Evolutionary conservation across 345 rosid genomes (phyloP).

Genomic region (Linum tenue): DNA sequence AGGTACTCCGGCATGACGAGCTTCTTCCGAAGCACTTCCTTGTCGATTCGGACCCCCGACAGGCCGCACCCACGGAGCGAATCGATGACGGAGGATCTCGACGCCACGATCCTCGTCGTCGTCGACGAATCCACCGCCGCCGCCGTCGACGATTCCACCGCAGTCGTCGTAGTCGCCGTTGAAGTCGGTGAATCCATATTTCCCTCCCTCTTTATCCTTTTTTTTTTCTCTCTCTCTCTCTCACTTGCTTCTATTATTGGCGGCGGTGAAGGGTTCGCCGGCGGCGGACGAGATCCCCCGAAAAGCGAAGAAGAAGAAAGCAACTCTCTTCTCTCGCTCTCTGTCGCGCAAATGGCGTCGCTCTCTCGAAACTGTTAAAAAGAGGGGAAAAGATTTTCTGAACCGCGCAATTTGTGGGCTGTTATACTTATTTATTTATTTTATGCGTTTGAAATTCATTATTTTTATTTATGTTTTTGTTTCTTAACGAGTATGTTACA

Average conservation of each 20-base stretch:
- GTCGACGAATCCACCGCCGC: not conserved
- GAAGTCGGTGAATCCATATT: slow-evolving; percentile 48
- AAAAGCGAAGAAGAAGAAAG: too few relatives aligned
- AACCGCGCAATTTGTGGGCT: too few relatives aligned
- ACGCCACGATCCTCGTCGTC: slow-evolving; percentile 39
- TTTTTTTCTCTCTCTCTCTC: not conserved
- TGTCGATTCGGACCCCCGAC: slow-evolving; percentile 58
- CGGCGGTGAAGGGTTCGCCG: slow-evolving; percentile 28
- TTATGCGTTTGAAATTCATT: too few relatives aligned
- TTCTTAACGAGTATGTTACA: too few relatives aligned
- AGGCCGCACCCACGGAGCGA: slow-evolving; percentile 54
- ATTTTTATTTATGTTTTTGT: too few relatives aligned
- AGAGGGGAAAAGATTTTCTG: too few relatives aligned
- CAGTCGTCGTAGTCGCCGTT: slow-evolving; percentile 20
- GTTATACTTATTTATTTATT: too few relatives aligned
- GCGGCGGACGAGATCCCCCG: slow-evolving; percentile 9
- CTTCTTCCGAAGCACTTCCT: slow-evolving; percentile 47
- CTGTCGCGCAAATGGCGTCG: too few relatives aligned
- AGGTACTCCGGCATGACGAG: slow-evolving; percentile 61
- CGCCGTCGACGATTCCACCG: slow-evolving; percentile 20
- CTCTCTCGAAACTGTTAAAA: too few relatives aligned
- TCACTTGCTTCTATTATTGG: slow-evolving; percentile 10
- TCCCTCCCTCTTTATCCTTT: too few relatives aligned
- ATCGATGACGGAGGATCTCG: slow-evolving; percentile 54
- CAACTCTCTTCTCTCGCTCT: too few relatives aligned